A percentile compares a stretch with the other conserved stretches of the same genome.
Conservation (phyloP, 116 monocot genomes). For the Zostera marina region DNA sequence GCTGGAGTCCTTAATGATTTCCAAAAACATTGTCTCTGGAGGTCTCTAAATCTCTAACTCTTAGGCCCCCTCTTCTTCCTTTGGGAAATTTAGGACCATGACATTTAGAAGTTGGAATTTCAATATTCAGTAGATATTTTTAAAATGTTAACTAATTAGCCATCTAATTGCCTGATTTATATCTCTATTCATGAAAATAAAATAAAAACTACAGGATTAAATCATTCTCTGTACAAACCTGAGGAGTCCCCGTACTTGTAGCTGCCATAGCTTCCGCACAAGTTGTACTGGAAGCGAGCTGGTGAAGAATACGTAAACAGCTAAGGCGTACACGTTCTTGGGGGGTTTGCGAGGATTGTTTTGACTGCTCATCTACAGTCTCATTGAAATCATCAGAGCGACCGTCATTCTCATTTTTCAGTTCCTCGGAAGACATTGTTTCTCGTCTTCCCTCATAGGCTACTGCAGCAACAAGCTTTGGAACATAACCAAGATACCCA, state of each 20-base stretch:
- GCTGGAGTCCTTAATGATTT: too few species aligned
- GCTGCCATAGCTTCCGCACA: slow-evolving; percentile 99
- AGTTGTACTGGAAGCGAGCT: slow-evolving; percentile 91
- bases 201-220: background rate
- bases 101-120: background rate
- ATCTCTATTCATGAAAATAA: background rate
- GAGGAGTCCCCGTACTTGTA: slow-evolving; percentile 83
- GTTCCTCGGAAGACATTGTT: slow-evolving; percentile 64
- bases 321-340: slow-evolving; percentile 95
- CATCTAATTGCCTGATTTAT: background rate
- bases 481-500: slow-evolving; percentile 97
- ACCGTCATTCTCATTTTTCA: slow-evolving; percentile 13
- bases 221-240: slow-evolving; percentile 32
- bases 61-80: too few species aligned
- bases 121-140: background rate
- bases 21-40: too few species aligned
- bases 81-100: too few species aligned
- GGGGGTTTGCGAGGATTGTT: slow-evolving; percentile 36
- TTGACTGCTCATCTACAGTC: slow-evolving; percentile 23
- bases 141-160: background rate
- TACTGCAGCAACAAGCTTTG: slow-evolving; percentile 91
- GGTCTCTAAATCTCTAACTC: too few species aligned
- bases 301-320: slow-evolving; percentile 85
- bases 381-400: slow-evolving; percentile 20
- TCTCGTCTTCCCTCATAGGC: slow-evolving; percentile 91